These are phyloP conservation scores for Cryptosporidium xiaoi DNA, from an alignment of 169 alveolate species.

Conservation along the genomic window DNA sequence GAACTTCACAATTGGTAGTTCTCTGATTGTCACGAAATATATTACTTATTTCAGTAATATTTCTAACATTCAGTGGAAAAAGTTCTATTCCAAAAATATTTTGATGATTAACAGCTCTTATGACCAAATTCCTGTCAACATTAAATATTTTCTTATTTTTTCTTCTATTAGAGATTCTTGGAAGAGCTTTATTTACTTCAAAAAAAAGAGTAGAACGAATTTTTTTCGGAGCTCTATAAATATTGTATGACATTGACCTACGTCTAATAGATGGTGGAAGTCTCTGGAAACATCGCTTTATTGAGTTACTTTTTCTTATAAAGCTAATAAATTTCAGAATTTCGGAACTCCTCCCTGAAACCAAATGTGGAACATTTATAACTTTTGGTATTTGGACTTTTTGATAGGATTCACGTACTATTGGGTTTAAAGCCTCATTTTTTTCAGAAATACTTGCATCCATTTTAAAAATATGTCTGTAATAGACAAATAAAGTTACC, in stretches of 20 bases:
- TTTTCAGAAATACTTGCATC: neutral
- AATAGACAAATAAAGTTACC: too few relatives aligned
- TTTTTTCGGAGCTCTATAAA: constrained; percentile 58
- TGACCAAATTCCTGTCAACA: constrained; percentile 3
- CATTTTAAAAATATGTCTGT: too few relatives aligned
- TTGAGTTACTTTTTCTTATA: constrained; percentile 41
- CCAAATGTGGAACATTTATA: constrained; percentile 36
- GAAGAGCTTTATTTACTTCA: constrained; percentile 64
- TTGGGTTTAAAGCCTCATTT: too few relatives aligned
- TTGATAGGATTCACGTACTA: too few relatives aligned
- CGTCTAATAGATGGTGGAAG: constrained; percentile 66
- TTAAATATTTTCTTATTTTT: constrained; percentile 31
- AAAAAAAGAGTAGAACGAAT: constrained; percentile 14
- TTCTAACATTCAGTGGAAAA: constrained; percentile 1
- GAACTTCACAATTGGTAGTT: neutral
- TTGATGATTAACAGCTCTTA: constrained; percentile 40
- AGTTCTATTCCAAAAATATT: constrained; percentile 29
- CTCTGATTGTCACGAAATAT: neutral
- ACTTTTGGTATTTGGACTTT: constrained; percentile 20
- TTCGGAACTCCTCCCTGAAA: constrained; percentile 26
- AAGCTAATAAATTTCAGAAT: constrained; percentile 22
- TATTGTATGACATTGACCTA: constrained; percentile 65
- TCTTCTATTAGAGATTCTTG: constrained; percentile 7
- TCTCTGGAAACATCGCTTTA: constrained; percentile 48
- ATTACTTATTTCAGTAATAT: neutral